Percentiles rank a stretch among this genome's conserved stretches.
Conservation (phyloP, 2,329 filamentous ascomycete species). For the Coniella lustricola region DNA sequence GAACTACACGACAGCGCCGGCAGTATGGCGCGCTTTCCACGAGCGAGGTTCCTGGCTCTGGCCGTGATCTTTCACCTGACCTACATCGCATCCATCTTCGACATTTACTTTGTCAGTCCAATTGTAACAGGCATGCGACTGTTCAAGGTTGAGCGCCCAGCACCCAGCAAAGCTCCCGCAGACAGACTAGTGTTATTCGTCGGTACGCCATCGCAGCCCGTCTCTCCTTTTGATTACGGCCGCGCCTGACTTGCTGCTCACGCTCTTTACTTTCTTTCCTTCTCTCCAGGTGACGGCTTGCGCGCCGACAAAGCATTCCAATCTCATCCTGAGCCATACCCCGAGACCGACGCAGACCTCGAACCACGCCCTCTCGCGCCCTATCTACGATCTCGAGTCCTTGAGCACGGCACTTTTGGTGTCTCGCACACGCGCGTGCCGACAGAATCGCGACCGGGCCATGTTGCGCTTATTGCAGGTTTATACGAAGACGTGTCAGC, state of each 20-base stretch:
- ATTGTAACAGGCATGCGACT: constrained; percentile 93
- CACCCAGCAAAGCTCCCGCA: constrained; percentile 63
- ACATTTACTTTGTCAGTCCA: constrained; percentile 97
- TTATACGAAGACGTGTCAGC: constrained; percentile 97
- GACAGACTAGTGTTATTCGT: constrained; percentile 90
- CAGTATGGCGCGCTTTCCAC: constrained; percentile 50
- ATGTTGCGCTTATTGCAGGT: constrained; percentile 93
- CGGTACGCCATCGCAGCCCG: constrained; percentile 44
- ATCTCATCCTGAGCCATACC: constrained; percentile 80
- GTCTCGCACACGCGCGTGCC: constrained; percentile 96
- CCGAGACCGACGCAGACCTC: constrained; percentile 57
- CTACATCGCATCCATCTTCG: constrained; percentile 94
- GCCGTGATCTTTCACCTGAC: constrained; percentile 89
- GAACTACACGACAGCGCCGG: constrained; percentile 6
- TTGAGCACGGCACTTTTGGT: constrained; percentile 89
- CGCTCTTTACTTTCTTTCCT: background rate
- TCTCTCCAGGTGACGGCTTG: constrained; percentile 79
- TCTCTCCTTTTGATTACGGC: background rate
- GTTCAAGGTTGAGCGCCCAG: constrained; percentile 60
- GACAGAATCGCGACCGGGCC: constrained; percentile 90
- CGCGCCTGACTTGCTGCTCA: background rate
- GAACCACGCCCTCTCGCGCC: constrained; percentile 76
- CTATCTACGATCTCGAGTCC: constrained; percentile 80
- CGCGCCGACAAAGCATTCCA: constrained; percentile 98
- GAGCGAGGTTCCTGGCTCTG: constrained; percentile 78